Evolutionary conservation across 495 filamentous ascomycete species (phyloP), one percentile per base, ranked within the genome.

Genomic region (Pyronema omphalodes): DNA sequence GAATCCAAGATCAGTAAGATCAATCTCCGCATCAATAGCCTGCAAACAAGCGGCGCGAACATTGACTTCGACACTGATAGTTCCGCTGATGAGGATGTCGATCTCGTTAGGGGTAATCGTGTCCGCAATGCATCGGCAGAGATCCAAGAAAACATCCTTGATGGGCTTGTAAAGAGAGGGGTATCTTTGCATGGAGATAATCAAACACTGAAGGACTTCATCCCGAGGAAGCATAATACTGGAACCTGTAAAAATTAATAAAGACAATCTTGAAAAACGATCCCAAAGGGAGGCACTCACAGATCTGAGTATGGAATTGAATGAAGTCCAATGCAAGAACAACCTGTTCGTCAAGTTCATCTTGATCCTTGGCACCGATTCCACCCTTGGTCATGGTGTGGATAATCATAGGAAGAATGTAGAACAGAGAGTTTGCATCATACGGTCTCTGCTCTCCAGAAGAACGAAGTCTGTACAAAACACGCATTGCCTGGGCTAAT

Each of bases 91-190:
- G 9, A 95, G 76, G 12, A 81, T 76, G 3, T 69, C 66, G 17
- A 86, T 79, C 67, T 98, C 91, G 6, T 72, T 63, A 15, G 71
- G 55, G 54, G 60, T 78, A 49, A 94, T 86, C 48, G 84, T 89
- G 1, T 79, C 74, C 0, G 86, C 78, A 48, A 94, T 73, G 53
- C 78, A 86, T 52, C 86, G 77, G 58, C 83, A 82, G 63, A 91
- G 75, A 67, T 94, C 86, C 29, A 79, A 71, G 45, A 98, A 73
- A 57, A 85, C 93, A 66, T 96, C 93, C 66, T 93, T 94, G 66
- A 94, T 77, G 37, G 86, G 68, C 67, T 91, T 93, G 70, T 94
- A 94, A 66, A 96, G 93, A 53, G 93, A 84, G 41, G 77, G 83
- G 65, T 89, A 95, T 58, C 72, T 75, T 60, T 93, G 86, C 85